Base-by-base conservation (phyloP, 2,329 filamentous ascomycete genomes). In the Aspergillus sp. region DNA sequence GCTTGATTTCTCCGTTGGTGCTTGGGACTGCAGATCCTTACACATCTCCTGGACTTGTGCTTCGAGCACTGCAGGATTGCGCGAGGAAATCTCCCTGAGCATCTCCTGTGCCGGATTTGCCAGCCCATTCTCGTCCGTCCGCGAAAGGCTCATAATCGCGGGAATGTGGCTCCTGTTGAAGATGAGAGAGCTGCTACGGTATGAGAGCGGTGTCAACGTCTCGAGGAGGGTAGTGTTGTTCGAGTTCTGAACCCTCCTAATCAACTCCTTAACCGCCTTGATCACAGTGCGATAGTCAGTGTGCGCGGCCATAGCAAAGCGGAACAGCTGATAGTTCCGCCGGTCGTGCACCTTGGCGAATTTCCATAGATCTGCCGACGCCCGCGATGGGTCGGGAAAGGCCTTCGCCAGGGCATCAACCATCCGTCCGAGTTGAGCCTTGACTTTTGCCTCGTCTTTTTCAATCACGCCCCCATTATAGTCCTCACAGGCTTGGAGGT, bases 101-200 rank as follows among this genome's bases (percentile, higher is more conserved):
- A 97, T 79, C 61, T 95, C 88, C 61, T 96, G 90, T 1, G 93
- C 91, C 12, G 87, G 83, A 17, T 80, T 74, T 5, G 86, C 88
- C 43, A 96, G 75, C 0, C 84, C 85, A 43, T 86, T 82, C 60
- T 90, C 85, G 61, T 96, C 86, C 7, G 83, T 90, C 60, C 89
- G 85, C 9, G 90, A 90, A 60, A 85, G 87, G 49, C 90, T 85
- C 74, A 97, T 88, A 53, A 97, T 91, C 0, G 88, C 84, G 3
- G 90, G 83, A 15, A 98, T 83, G 64, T 98, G 90, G 64, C 91
- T 97, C 61, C 88, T 84, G 71, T 96, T 98, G 73, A 94, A 96
- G 55, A 95, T 80, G 53, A 98, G 78, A 49, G 88, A 84, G 30
- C 88, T 86, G 47, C 85, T 85, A 39, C 89, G 83, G 64, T 95